Percentiles rank a stretch among this genome's conserved stretches.
phyloP scores from a whole-genome alignment of 177 flowering plant genomes.

The Vitis hybrid region DNA sequence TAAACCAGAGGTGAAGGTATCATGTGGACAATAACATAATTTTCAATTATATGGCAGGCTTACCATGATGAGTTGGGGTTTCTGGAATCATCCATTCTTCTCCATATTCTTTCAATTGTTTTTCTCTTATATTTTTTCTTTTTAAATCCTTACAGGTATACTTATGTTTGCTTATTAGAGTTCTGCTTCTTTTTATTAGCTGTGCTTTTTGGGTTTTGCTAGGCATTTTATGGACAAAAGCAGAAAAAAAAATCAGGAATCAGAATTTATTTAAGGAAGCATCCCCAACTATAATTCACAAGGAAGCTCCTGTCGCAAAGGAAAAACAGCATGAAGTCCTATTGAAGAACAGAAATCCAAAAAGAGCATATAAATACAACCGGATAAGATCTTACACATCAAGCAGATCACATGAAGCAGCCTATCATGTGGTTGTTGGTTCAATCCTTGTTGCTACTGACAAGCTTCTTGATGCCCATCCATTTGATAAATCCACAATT shows the following conservation, averaged over 20 bases:
- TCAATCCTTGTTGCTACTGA: constrained; percentile 72
- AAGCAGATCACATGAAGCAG: constrained; percentile 15
- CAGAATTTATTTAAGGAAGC: constrained; percentile 15
- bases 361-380: constrained; percentile 10
- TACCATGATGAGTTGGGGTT: not conserved
- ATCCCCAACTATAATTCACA: constrained; percentile 11
- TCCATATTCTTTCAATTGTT: too few relatives aligned
- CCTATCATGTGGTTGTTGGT: constrained; percentile 42
- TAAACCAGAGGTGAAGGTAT: not conserved
- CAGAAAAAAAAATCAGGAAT: constrained; percentile 22
- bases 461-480: constrained; percentile 47
- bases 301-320: constrained; percentile 12
- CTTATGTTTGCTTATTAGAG: not conserved
- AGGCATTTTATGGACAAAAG: constrained; percentile 44
- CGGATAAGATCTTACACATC: constrained; percentile 22
- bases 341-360: constrained; percentile 24
- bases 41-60: too few relatives aligned
- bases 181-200: not conserved
- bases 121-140: not conserved
- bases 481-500: constrained; percentile 64
- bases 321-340: constrained; percentile 39
- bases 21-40: too few relatives aligned
- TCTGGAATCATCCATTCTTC: not conserved
- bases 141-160: not conserved
- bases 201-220: not conserved